Evolutionary conservation across 257 asterid species (phyloP).

Genomic region (Solanum tarapatanum): DNA sequence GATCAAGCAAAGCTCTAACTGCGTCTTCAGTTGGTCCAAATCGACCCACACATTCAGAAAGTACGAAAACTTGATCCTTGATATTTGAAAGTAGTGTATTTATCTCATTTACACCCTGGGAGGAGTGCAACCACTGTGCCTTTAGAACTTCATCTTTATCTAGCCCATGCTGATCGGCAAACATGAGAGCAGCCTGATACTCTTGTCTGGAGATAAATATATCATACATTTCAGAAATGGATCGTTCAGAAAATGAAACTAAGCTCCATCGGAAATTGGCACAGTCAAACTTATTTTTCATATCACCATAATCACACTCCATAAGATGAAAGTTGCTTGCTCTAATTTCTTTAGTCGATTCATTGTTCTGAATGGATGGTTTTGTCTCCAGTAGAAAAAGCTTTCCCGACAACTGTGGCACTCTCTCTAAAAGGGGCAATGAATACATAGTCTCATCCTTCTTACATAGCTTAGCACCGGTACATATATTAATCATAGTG

Average conservation of each 20-base stretch:
- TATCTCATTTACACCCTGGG: constrained; percentile 66
- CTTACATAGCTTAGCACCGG: constrained; percentile 28
- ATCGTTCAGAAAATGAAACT: constrained; percentile 55
- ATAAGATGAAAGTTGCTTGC: constrained; percentile 9
- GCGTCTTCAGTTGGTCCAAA: constrained; percentile 82
- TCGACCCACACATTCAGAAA: constrained; percentile 67
- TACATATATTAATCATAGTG: constrained; percentile 46
- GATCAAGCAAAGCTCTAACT: constrained; percentile 50
- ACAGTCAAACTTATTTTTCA: constrained; percentile 22
- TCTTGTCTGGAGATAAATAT: constrained; percentile 42
- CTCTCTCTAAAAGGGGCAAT: constrained; percentile 68
- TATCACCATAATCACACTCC: constrained; percentile 28
- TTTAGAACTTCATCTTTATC: constrained; percentile 84
- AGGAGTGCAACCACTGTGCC: constrained; percentile 81
- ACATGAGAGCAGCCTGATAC: constrained; percentile 67
- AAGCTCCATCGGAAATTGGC: constrained; percentile 60
- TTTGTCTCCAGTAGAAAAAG: constrained; percentile 62
- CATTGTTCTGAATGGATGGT: constrained; percentile 22
- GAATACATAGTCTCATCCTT: constrained; percentile 43
- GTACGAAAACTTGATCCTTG: constrained; percentile 58
- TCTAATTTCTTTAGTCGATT: constrained; percentile 28
- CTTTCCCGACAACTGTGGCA: constrained; percentile 43
- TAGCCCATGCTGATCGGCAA: constrained; percentile 72
- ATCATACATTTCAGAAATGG: constrained; percentile 67
- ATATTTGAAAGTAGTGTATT: constrained; percentile 46